phyloP scores from a whole-genome alignment of 2,329 filamentous ascomycete species.

The Monosporascus sp. region DNA sequence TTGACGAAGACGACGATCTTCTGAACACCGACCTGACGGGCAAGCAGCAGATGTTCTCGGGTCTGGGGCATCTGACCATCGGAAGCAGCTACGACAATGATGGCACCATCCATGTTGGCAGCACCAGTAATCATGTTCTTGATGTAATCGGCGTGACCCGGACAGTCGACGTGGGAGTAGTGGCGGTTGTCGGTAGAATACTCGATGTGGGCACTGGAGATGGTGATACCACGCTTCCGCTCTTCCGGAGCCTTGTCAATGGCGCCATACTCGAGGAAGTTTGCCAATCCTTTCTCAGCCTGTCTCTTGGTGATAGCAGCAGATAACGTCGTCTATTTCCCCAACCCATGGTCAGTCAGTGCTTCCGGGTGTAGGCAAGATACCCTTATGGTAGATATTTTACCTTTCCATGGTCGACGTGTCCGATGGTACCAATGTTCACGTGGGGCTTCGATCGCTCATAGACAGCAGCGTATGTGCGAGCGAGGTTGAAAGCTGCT shows the following conservation, averaged over 20 bases:
- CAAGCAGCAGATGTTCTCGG: conserved; percentile 93
- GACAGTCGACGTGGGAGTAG: conserved; percentile 99
- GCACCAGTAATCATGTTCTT: conserved; percentile 99
- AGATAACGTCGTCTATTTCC: conserved; percentile 81
- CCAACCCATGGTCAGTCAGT: conserved; percentile 11
- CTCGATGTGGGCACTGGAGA: conserved; percentile 97
- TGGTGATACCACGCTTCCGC: conserved; percentile 99
- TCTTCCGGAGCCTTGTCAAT: conserved; percentile 99
- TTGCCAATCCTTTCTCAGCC: conserved; percentile 87
- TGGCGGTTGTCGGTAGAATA: conserved; percentile 91
- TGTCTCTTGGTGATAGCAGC: conserved; percentile 98
- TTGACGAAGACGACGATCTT: conserved; percentile 99
- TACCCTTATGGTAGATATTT: conserved; percentile 6
- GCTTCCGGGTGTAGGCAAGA: conserved; percentile 3
- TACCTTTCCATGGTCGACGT: conserved; percentile 99
- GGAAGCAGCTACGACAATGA: conserved; percentile 96
- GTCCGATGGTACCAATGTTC: conserved; percentile 99
- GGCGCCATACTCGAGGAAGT: conserved; percentile 92
- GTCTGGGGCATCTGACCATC: conserved; percentile 99
- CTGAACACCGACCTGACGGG: conserved; percentile 96
- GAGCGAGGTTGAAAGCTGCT: conserved; percentile 59
- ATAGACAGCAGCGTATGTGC: conserved; percentile 65
- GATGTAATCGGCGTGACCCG: conserved; percentile 99
- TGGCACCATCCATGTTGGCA: conserved; percentile 97
- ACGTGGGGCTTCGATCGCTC: conserved; percentile 95